These are phyloP conservation scores for Xylaria sp. DNA, from an alignment of 2,329 filamentous ascomycete genomes.

Conservation along the genomic window DNA sequence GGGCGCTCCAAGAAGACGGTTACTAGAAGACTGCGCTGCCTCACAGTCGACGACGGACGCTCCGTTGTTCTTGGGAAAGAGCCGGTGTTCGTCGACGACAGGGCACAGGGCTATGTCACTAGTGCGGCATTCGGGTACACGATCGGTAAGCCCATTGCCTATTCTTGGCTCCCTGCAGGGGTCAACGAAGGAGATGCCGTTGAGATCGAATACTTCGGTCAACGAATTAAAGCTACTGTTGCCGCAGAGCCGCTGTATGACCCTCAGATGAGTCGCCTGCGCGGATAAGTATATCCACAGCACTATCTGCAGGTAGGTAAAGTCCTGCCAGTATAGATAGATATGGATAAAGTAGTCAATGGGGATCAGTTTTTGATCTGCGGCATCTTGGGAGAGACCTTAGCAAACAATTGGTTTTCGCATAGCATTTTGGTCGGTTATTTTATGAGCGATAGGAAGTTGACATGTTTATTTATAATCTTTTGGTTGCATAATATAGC, in stretches of 20 bases:
- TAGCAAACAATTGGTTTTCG: not conserved
- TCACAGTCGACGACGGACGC: constrained; percentile 33
- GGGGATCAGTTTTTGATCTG: not conserved
- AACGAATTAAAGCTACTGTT: constrained; percentile 32
- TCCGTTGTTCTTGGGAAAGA: constrained; percentile 37
- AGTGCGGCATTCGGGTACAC: constrained; percentile 35
- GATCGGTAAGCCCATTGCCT: constrained; percentile 33
- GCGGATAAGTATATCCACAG: constrained; percentile 5
- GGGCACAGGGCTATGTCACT: constrained; percentile 31
- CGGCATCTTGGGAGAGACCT: not conserved
- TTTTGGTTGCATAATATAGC: not conserved
- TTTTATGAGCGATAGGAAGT: not conserved
- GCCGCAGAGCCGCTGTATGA: constrained; percentile 34
- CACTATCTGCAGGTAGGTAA: not conserved
- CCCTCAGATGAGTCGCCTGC: constrained; percentile 32
- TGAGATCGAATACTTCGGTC: constrained; percentile 38
- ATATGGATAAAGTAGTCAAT: not conserved
- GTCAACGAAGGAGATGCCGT: constrained; percentile 27
- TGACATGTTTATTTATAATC: not conserved
- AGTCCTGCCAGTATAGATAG: not conserved
- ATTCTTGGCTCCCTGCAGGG: constrained; percentile 30
- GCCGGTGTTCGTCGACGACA: constrained; percentile 33
- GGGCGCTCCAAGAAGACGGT: constrained; percentile 27
- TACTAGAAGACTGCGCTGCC: constrained; percentile 18
- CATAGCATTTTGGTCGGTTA: not conserved